phyloP scores from a whole-genome alignment of 2,329 filamentous ascomycete genomes.

The Botrytis cinerea region DNA sequence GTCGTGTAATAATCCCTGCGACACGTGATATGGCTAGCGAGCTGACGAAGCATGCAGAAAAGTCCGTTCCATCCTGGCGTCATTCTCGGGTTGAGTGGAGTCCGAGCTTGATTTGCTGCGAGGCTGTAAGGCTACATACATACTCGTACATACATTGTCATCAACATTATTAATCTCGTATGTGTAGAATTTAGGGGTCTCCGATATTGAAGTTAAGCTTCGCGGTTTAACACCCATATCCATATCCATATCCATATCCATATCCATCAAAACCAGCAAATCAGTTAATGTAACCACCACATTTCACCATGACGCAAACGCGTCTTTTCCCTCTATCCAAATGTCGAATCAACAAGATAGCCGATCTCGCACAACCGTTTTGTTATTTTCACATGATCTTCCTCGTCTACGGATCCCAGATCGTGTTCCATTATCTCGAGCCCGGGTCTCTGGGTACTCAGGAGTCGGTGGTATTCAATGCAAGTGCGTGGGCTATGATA shows the following conservation, averaged over 20 bases:
- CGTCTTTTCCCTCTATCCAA: slow-evolving; percentile 13
- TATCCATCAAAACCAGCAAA: background rate
- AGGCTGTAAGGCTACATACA: slow-evolving; percentile 17
- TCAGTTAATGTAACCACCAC: background rate
- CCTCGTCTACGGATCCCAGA: slow-evolving; percentile 72
- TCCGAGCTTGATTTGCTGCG: background rate
- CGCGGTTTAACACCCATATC: background rate
- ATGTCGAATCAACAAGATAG: slow-evolving; percentile 28
- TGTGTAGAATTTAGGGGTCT: background rate
- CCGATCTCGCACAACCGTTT: slow-evolving; percentile 64
- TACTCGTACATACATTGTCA: too few relatives aligned
- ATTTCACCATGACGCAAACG: slow-evolving; percentile 18
- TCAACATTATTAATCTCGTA: too few relatives aligned
- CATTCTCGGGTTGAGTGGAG: background rate
- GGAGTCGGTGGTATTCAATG: slow-evolving; percentile 67
- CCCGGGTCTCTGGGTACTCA: slow-evolving; percentile 59
- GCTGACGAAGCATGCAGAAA: background rate
- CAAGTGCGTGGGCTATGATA: slow-evolving; percentile 49
- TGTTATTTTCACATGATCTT: slow-evolving; percentile 68
- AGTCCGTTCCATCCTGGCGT: background rate
- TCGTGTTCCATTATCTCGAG: slow-evolving; percentile 63
- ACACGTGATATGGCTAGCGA: background rate
- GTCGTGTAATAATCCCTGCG: background rate
- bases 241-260: background rate
- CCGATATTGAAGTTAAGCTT: background rate